Evolutionary conservation across 768 basidiomycete species (phyloP).

Genomic region (Russula foetens): DNA sequence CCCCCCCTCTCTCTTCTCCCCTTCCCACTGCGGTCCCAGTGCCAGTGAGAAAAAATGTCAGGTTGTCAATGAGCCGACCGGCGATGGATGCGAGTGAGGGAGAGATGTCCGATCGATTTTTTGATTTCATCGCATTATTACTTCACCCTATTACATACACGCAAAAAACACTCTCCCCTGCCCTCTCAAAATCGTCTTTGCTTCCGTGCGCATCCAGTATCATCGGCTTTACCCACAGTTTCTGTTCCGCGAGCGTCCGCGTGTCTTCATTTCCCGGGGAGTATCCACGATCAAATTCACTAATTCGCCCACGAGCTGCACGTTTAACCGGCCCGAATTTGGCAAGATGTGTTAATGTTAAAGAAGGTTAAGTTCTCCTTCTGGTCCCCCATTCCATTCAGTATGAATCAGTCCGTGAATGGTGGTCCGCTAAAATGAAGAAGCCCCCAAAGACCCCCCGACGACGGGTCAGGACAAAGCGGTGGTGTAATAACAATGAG

Average conservation of each 20-base stretch:
- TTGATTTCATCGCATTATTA: not conserved
- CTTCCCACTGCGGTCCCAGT: not conserved
- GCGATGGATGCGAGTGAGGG: too few species aligned
- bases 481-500: constrained; percentile 8
- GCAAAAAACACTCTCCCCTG: too few species aligned
- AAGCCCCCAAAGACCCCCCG: not conserved
- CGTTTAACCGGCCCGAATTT: not conserved
- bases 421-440: constrained; percentile 6
- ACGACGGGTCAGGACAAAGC: not conserved
- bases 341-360: not conserved
- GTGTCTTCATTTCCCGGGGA: constrained; percentile 1
- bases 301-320: not conserved
- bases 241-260: constrained; percentile 17
- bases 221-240: constrained; percentile 11
- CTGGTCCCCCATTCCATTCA: not conserved
- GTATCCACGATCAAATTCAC: not conserved
- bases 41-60: too few species aligned
- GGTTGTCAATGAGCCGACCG: too few species aligned
- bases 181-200: constrained; percentile 1
- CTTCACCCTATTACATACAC: too few species aligned
- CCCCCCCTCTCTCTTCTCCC: not conserved
- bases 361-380: not conserved
- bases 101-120: not conserved
- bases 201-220: not conserved
- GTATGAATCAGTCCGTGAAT: not conserved